Evolutionary conservation across 306 rosid genomes (phyloP), one percentile per base, ranked within the genome.

Genomic region (Casuarina glauca): DNA sequence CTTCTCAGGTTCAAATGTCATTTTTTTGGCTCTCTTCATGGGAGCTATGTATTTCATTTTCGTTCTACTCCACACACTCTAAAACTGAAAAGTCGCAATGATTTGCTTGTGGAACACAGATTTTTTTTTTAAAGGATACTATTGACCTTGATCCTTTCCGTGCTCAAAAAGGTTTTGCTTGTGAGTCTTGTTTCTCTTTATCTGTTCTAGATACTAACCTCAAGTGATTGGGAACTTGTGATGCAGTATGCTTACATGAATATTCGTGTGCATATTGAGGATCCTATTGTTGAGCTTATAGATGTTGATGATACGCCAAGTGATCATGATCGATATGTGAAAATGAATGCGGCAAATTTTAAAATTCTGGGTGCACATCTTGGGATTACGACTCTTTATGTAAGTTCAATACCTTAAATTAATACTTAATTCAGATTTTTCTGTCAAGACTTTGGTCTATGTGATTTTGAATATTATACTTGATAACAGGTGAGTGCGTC

Each of bases 221-320:
- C 74, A 67, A 26, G 71, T 88, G 79, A 82, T 58, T 72, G 78
- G 79, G 77, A 75, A 71, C 74, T 58, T 82, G 16, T 78, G 67
- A 54, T 84, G 95, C 97, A 94, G 98, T 88, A 81, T 82, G 85
- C 86, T 49, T 86, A 87, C 92, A 94, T 94, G 96, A 86, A 84
- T 82, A 82, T 94, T 81, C 88, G 80, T 81, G 93, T 92, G 62
- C 95, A 90, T 78, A 85, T 90, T 70, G 97, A 94, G 84, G 97
- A 94, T 83, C 84, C 73, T 8, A 87, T 86, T 72, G 86, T 94
- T 89, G 96, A 89, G 79, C 80, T 92, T 50, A 83, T 87, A 77
- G 93, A 81, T 78, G 69, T 63, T 52, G 89, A 79, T 49, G 80
- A 75, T 75, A 78, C 84, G 61, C 79, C 83, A 26, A 88, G 72